Conservation (phyloP, 306 rosid genomes). For the Prosopis cineraria region DNA sequence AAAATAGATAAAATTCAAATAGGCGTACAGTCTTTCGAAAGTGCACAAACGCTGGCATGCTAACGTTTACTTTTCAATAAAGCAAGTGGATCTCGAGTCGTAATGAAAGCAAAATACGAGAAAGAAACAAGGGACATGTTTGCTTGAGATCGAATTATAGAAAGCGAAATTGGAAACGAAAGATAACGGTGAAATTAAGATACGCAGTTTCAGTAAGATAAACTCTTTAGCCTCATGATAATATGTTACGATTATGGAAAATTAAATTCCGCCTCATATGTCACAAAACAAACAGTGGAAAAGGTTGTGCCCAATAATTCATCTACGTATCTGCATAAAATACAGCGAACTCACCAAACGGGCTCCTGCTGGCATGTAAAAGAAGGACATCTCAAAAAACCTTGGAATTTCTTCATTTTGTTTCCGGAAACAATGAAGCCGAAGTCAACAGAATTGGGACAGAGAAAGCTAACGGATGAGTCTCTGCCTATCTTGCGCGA, state of each 20-base stretch:
- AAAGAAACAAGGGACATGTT: not conserved
- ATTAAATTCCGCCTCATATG: conserved; percentile 10
- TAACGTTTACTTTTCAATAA: not conserved
- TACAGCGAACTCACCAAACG: conserved; percentile 46
- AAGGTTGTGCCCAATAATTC: not conserved
- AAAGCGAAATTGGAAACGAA: not conserved
- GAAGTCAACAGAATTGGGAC: conserved; percentile 32
- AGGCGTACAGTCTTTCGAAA: not conserved
- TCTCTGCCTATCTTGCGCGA: conserved; percentile 6
- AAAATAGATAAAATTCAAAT: not conserved
- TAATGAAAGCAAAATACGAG: not conserved
- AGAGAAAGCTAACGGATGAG: conserved; percentile 37
- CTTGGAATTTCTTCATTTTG: not conserved
- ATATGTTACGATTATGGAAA: not conserved
- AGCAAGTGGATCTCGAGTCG: not conserved
- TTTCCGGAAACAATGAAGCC: not conserved
- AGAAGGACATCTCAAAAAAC: conserved; percentile 7
- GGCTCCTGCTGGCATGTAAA: conserved; percentile 20
- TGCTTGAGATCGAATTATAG: not conserved
- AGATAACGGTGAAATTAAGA: not conserved
- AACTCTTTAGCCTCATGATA: not conserved
- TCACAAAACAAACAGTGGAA: conserved; percentile 2
- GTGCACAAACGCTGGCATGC: not conserved
- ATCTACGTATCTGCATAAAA: not conserved
- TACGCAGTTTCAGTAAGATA: not conserved